phyloP scores from a whole-genome alignment of 176 grass and related monocot species.

The Juncus inflexus region DNA sequence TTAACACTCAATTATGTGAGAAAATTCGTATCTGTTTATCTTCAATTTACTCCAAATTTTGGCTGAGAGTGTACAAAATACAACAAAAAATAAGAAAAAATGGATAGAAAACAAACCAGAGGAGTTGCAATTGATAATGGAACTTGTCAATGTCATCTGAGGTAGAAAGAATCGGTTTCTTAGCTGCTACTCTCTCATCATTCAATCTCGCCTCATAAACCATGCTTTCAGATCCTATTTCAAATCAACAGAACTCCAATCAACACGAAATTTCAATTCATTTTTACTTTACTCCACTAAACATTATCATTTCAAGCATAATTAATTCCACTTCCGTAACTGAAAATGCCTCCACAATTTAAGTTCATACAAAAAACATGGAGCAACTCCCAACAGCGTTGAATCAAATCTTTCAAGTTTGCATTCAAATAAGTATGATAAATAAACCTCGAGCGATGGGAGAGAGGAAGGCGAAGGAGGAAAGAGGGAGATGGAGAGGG shows the following conservation, averaged over 20 bases:
- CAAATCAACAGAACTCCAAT: no score
- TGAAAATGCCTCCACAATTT: no score
- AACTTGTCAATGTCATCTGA: conserved; percentile 88
- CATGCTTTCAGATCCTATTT: conserved; percentile 78
- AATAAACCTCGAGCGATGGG: conserved; percentile 69
- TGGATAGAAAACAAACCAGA: conserved; percentile 39
- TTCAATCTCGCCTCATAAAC: conserved; percentile 72
- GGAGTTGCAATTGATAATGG: conserved; percentile 90
- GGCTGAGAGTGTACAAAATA: neutral
- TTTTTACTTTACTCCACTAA: no score
- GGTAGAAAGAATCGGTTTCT: conserved; percentile 89
- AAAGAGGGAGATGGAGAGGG: conserved; percentile 62
- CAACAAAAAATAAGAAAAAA: conserved; percentile 1
- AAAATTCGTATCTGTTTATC: no score
- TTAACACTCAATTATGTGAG: no score
- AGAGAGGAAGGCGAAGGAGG: conserved; percentile 70
- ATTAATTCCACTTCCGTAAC: no score
- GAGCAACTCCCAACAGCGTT: no score
- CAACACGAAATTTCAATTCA: no score
- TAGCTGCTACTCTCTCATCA: conserved; percentile 57
- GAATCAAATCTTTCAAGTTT: no score
- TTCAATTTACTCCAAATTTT: neutral
- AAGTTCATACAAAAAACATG: no score
- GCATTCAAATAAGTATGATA: neutral
- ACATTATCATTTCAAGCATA: no score